Evolutionary conservation across 2,329 filamentous ascomycete genomes (phyloP).

Genomic region (Colletotrichum zoysiae): DNA sequence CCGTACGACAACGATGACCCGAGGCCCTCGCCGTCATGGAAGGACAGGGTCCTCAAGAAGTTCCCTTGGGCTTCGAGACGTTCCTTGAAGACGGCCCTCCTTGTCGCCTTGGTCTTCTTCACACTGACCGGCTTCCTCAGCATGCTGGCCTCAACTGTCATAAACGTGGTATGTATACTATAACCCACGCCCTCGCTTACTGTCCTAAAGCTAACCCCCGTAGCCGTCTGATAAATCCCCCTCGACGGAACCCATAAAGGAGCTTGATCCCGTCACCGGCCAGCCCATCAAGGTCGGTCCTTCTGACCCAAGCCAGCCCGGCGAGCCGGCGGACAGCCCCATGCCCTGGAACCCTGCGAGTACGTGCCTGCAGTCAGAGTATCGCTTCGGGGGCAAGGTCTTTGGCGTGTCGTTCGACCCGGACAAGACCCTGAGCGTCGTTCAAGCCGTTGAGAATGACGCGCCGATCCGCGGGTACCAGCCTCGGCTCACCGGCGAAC

Average conservation of each 20-base stretch:
- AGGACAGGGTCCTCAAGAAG: slow-evolving; percentile 42
- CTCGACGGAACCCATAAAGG: slow-evolving; percentile 27
- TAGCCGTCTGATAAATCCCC: slow-evolving; percentile 20
- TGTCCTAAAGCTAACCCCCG: not conserved
- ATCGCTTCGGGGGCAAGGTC: slow-evolving; percentile 46
- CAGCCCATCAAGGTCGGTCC: slow-evolving; percentile 36
- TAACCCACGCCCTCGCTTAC: not conserved
- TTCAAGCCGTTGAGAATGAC: slow-evolving; percentile 52
- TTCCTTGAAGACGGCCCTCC: slow-evolving; percentile 49
- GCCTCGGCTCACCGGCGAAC: slow-evolving; percentile 59
- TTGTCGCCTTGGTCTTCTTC: slow-evolving; percentile 51
- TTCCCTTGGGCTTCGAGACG: slow-evolving; percentile 43
- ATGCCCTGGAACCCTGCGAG: slow-evolving; percentile 31
- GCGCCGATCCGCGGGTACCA: slow-evolving; percentile 43
- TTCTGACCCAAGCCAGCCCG: slow-evolving; percentile 20
- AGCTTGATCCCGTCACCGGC: slow-evolving; percentile 34
- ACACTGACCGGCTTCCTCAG: slow-evolving; percentile 49
- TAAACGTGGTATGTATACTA: slow-evolving; percentile 49
- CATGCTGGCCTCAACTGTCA: slow-evolving; percentile 40
- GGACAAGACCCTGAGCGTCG: slow-evolving; percentile 54
- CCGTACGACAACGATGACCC: slow-evolving; percentile 42
- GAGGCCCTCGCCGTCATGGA: slow-evolving; percentile 44
- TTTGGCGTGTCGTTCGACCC: slow-evolving; percentile 52
- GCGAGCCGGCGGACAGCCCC: slow-evolving; percentile 23
- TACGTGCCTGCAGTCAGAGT: slow-evolving; percentile 39